These are phyloP conservation scores for Aspergillus saccharolyticus DNA, from an alignment of 495 filamentous ascomycete species.

Conservation along the genomic window DNA sequence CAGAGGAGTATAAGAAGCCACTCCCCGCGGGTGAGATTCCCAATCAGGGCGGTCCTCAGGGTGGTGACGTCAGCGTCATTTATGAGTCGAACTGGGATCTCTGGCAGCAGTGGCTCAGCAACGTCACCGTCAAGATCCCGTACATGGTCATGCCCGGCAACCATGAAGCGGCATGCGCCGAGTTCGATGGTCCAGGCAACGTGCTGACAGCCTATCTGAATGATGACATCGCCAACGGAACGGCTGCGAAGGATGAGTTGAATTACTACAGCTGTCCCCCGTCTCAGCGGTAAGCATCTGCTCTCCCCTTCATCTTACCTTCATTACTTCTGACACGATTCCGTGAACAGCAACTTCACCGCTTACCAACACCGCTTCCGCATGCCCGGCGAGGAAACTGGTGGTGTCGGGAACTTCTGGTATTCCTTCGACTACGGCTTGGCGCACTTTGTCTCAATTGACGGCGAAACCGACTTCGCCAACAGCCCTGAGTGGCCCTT, in stretches of 20 bases:
- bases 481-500: conserved; percentile 41
- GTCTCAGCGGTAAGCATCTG: conserved; percentile 41
- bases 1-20: conserved; percentile 36
- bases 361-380: conserved; percentile 53
- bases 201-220: conserved; percentile 45
- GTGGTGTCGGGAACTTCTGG: conserved; percentile 51
- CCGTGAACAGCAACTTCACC: conserved; percentile 42
- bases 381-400: conserved; percentile 43
- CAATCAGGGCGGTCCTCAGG: conserved; percentile 35
- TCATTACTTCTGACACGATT: neutral
- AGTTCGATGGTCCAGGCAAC: conserved; percentile 47
- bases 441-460: conserved; percentile 44
- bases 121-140: conserved; percentile 32
- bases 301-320: neutral
- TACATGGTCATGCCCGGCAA: conserved; percentile 17
- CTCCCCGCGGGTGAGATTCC: conserved; percentile 43
- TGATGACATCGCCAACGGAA: conserved; percentile 27
- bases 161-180: conserved; percentile 23
- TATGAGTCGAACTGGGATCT: conserved; percentile 49
- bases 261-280: conserved; percentile 51
- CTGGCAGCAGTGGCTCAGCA: conserved; percentile 43
- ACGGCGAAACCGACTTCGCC: conserved; percentile 49
- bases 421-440: conserved; percentile 54
- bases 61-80: conserved; percentile 42
- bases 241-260: conserved; percentile 24